Evolutionary conservation across 495 filamentous ascomycete genomes (phyloP), one percentile per base, ranked within the genome.

Genomic region (Hypoxylon cercidicola): DNA sequence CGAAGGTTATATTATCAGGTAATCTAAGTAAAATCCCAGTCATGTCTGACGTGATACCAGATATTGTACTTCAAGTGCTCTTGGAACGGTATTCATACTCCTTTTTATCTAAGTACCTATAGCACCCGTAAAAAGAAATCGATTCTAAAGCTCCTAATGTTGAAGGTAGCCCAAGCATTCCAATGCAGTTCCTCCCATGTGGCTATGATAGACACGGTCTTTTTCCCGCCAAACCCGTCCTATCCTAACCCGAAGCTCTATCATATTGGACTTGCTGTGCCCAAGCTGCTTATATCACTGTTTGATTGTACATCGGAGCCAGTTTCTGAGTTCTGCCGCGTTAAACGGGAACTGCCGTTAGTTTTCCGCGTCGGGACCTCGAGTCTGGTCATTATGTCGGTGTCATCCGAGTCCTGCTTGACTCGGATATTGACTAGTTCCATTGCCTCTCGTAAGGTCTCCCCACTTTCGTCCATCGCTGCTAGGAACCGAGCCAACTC

Each of bases 401-500:
- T 70, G 34, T 63, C 49, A 6, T 73, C 72, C 15, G 64, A 45
- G 15, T 72, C 79, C 12, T 78, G 71, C 4, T 79, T 79, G 30
- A 80, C 78, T 40, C 79, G 77, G 13, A 86, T 70, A 45, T 87
- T 88, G 1, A 93, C 89, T 67, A 90, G 79, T 58, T 88, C 85
- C 71, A 97, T 85, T 0, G 91, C 92, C 61, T 91, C 85, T 45
- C 87, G 85, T 19, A 99, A 79, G 41, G 92, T 96, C 49, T 88
- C 87, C 0, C 95, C 95, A 3, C 86, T 90, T 64, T 90, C 87
- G 73, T 99, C 96, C 53, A 99, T 84, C 1, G 95, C 95, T 43
- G 94, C 91, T 48, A 99, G 77, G 74, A 99, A 99, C 28, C 96
- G 79, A 20, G 93, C 93, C 3, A 99, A 80, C 72, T 99, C 96